Evolutionary conservation across 179 eudicot genomes (phyloP).

Genomic region (Beta corolliflora): DNA sequence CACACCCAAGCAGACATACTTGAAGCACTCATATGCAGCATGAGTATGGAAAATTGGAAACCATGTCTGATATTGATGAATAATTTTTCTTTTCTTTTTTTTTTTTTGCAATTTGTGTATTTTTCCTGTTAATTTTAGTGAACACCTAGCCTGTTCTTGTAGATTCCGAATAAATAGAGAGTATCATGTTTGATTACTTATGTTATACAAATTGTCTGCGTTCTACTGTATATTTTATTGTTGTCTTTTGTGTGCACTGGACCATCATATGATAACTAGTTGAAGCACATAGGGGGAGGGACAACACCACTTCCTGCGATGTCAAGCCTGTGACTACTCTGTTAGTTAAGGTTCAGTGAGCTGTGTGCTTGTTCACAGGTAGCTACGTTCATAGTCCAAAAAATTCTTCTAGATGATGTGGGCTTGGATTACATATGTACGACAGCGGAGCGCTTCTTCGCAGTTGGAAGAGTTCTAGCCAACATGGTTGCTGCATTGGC

Average conservation of each 20-base stretch:
- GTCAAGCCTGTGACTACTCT: not conserved
- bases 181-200: not conserved
- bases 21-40: not conserved
- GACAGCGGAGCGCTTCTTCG: constrained; percentile 95
- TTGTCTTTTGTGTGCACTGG: not conserved
- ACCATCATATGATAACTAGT: constrained; percentile 1
- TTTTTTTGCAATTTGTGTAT: not conserved
- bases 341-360: not conserved
- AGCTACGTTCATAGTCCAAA: constrained; percentile 97
- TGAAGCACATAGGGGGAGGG: not conserved
- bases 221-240: not conserved
- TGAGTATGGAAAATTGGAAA: not conserved
- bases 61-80: not conserved
- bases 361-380: constrained; percentile 53
- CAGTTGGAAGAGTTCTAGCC: constrained; percentile 84
- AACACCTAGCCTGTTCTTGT: not conserved
- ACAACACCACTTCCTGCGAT: not conserved
- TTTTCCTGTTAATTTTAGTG: not conserved
- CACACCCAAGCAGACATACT: not conserved
- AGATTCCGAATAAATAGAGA: not conserved
- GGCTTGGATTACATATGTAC: constrained; percentile 96
- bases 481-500: constrained; percentile 90
- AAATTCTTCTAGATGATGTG: constrained; percentile 91
- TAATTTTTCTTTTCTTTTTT: not conserved
- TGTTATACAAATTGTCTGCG: not conserved